These are phyloP conservation scores for Monilinia fructicola DNA, from an alignment of 2,329 filamentous ascomycete genomes.

Conservation along the genomic window DNA sequence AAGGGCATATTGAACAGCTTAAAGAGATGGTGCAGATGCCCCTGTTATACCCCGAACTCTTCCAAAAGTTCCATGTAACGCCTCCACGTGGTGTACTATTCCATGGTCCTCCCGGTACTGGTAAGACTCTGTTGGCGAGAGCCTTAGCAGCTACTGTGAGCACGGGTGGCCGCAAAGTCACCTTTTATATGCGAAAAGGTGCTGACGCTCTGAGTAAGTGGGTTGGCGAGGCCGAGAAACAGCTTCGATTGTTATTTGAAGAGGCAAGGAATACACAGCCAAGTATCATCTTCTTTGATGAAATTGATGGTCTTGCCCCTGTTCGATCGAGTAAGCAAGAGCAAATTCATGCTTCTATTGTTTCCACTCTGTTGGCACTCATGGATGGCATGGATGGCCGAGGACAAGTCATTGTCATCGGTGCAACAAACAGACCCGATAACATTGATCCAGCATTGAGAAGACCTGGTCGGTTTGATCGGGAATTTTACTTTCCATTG, in stretches of 20 bases:
- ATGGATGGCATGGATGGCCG: conserved; percentile 99
- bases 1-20: conserved; percentile 92
- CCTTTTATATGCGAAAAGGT: conserved; percentile 99
- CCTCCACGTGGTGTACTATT: conserved; percentile 94
- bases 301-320: conserved; percentile 94
- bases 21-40: conserved; percentile 99
- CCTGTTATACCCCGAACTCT: conserved; percentile 91
- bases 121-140: conserved; percentile 89
- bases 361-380: conserved; percentile 86
- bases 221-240: conserved; percentile 97
- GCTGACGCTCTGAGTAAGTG: conserved; percentile 97
- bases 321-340: conserved; percentile 98
- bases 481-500: conserved; percentile 97
- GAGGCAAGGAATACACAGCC: conserved; percentile 94
- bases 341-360: conserved; percentile 97
- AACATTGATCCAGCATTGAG: conserved; percentile 95
- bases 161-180: conserved; percentile 87
- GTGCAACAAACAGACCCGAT: conserved; percentile 95
- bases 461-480: conserved; percentile 89
- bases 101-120: conserved; percentile 93
- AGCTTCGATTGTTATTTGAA: conserved; percentile 89
- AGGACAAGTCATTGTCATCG: conserved; percentile 97
- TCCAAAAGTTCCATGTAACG: conserved; percentile 86
- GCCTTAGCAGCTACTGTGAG: conserved; percentile 90
- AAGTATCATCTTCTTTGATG: conserved; percentile 99